Evolutionary conservation across 805 yeast genomes (phyloP).

Genomic region (Candida glaebosa): DNA sequence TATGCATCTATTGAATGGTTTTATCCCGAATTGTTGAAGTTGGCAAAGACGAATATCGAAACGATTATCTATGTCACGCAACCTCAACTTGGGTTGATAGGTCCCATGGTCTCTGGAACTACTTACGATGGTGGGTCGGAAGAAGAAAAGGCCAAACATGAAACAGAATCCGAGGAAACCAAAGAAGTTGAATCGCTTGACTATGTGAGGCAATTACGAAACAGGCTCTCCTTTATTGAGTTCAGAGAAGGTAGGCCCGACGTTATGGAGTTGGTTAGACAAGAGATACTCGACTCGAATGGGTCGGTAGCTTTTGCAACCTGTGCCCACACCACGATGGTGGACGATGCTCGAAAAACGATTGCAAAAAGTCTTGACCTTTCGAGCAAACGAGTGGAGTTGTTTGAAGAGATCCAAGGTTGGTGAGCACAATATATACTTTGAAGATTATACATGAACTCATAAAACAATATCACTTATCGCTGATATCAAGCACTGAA

Average conservation of each 20-base stretch:
- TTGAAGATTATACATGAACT: no score
- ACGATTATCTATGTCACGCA: constrained; percentile 42
- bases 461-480: no score
- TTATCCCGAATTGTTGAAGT: constrained; percentile 28
- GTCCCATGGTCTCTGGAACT: neutral
- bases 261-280: constrained; percentile 24
- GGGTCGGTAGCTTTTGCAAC: constrained; percentile 43
- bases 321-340: constrained; percentile 46
- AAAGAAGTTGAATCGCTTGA: constrained; percentile 17
- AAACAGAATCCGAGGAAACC: constrained; percentile 17
- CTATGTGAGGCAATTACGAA: neutral
- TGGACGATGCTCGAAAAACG: constrained; percentile 25
- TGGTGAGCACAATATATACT: constrained; percentile 24
- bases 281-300: constrained; percentile 31
- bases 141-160: neutral
- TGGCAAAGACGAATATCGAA: constrained; percentile 29
- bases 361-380: constrained; percentile 20
- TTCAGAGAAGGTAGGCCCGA: constrained; percentile 44
- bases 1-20: constrained; percentile 39
- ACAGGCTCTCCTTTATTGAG: constrained; percentile 27
- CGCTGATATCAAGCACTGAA: no score
- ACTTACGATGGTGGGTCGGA: neutral
- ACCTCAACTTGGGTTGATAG: constrained; percentile 15
- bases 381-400: constrained; percentile 25
- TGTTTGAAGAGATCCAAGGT: constrained; percentile 27